Base-by-base conservation (phyloP, 2,329 filamentous ascomycete genomes). In the Venturia effusa region DNA sequence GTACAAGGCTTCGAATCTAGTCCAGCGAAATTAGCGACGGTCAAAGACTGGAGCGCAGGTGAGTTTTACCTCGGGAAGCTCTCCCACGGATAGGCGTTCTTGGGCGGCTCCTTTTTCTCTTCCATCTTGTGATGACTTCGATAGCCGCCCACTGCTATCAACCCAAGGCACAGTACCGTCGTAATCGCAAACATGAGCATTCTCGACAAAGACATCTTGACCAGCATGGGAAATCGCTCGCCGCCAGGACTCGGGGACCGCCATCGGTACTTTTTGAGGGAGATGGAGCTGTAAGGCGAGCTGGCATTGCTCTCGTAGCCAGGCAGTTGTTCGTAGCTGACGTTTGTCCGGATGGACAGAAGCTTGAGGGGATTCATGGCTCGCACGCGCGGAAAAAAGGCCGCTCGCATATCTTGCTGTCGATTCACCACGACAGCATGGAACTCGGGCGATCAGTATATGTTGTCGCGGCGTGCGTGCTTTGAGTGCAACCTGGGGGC, bases 261-360 rank as follows among this genome's bases (percentile, higher is more conserved):
- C 67, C 76, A 73, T 68, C 73, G 72, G 68, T 74, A 73, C 67
- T 74, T 74, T 66, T 72, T 71, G 60, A 70, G 66, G 45, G 69
- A 70, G 27, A 64, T 41, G 69, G 70, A 69, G 69, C 73, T 75
- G 69, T 74, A 72, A 19, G 74, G 74, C 48, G 74, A 76, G n/a
- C 70, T 69, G 67, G 68, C 69, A 70, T 76, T 74, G 70, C 72
- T 75, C 65, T 78, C 76, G 66, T 69, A 71, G 66, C 71, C 73
- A 59, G 77, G 77, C 64, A 80, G 68, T 69, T 75, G 75, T 68
- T 80, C 77, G 71, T 80, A 80, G 66, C 73, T 73, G 73, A 78
- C 77, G 70, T 72, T 73, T 64, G 74, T 74, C 65, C 73, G 71
- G 64, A 75, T 72, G 68, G 64, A 63, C 30, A 79, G 74, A 67